These are phyloP conservation scores for Lolium perenne DNA, from an alignment of 176 grass and related monocot genomes.

Conservation along the genomic window DNA sequence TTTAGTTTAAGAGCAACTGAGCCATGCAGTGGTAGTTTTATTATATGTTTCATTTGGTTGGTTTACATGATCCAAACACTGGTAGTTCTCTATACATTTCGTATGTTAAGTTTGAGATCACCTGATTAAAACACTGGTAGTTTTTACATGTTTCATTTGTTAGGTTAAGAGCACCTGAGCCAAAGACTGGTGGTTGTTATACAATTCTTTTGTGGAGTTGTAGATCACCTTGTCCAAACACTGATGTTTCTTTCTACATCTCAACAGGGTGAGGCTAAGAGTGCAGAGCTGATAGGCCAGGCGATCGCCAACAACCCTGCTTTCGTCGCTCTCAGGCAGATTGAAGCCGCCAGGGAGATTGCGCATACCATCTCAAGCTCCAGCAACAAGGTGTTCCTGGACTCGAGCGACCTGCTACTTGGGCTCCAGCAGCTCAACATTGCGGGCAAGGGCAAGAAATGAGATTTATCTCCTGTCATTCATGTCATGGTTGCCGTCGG, in stretches of 20 bases:
- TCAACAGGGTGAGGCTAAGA: conserved; percentile 92
- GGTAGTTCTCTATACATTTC: too few relatives aligned
- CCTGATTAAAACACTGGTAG: too few relatives aligned
- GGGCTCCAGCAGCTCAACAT: conserved; percentile 69
- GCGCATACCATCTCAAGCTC: conserved; percentile 78
- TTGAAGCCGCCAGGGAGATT: conserved; percentile 84
- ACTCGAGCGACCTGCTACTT: conserved; percentile 76
- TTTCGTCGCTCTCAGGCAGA: conserved; percentile 72
- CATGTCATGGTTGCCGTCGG: not conserved
- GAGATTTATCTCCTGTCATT: not conserved
- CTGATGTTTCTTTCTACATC: not conserved
- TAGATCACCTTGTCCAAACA: not conserved
- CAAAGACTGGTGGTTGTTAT: too few relatives aligned
- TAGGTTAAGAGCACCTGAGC: too few relatives aligned
- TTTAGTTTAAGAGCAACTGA: not conserved
- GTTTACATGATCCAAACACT: too few relatives aligned
- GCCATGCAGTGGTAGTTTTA: too few relatives aligned
- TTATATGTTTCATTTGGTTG: too few relatives aligned
- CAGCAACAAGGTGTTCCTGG: conserved; percentile 81
- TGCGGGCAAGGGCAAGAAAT: conserved; percentile 53
- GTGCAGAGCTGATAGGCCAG: conserved; percentile 89
- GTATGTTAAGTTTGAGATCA: too few relatives aligned
- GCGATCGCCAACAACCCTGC: conserved; percentile 92
- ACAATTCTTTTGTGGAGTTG: too few relatives aligned
- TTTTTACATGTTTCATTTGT: not conserved